Evolutionary conservation across 2,329 filamentous ascomycete species (phyloP), one percentile per base, ranked within the genome.

Genomic region (Fusarium aywerte): DNA sequence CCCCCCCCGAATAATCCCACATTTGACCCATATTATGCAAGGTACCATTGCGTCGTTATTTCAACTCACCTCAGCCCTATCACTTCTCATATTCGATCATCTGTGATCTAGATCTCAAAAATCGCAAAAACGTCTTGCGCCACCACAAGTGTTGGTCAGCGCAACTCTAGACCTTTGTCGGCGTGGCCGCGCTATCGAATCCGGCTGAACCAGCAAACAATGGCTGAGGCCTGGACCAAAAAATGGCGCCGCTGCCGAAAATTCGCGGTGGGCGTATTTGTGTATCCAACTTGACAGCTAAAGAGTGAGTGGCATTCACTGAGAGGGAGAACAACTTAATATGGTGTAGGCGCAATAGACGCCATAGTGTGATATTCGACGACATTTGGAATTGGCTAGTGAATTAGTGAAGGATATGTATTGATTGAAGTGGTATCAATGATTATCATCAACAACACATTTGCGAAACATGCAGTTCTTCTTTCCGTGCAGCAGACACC

Each of bases 41-140:
- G 40, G 23, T 12, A 39, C 40, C 16, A 10, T 27, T 27, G 16
- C 39, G 13, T 23, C 15, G 27, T 6, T 9, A 53, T 15, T 35
- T 21, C 39, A 43, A 16, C 16, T 35, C 32, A 35, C 18, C 33
- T 53, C 58, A 61, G 58, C 58, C 58, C 48, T 62, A 55, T 62
- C 40, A 36, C n/a, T 39, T 32, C 18, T 62, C 47, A 53, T 13
- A 36, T 33, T 6, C 7, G 3, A 29, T 15, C 9, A 47, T 51
- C 20, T 33, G 8, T 13, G 8, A 25, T 4, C 11, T 7, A 13
- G 21, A 40, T 15, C 7, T 16, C 20, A 16, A 21, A 21, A 8
- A 20, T n/a, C n/a, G n/a, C n/a, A n/a, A n/a, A 16, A 11, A 40
- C 16, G 21, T 5, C 21, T n/a, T n/a, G n/a, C 16, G 20, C 31